These are phyloP conservation scores for Tolypocladium inflatum DNA, from an alignment of 2,329 filamentous ascomycete genomes.

Conservation along the genomic window DNA sequence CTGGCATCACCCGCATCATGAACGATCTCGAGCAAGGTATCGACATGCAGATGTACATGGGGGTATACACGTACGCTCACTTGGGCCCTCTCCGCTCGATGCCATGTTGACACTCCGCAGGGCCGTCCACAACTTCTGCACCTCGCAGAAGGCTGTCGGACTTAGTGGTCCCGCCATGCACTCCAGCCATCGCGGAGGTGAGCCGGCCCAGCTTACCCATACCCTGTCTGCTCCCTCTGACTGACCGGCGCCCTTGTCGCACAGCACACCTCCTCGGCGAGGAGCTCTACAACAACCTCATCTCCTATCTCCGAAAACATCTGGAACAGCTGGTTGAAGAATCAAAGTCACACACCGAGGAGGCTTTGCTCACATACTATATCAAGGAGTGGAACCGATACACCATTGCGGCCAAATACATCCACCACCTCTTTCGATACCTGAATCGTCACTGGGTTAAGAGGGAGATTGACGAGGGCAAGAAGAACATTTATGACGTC, in stretches of 20 bases:
- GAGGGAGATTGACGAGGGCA: constrained; percentile 95
- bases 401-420: constrained; percentile 91
- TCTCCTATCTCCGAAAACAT: constrained; percentile 72
- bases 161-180: constrained; percentile 33
- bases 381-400: constrained; percentile 96
- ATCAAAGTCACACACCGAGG: constrained; percentile 75
- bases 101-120: constrained; percentile 26
- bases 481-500: constrained; percentile 96
- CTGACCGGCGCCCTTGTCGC: neutral
- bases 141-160: constrained; percentile 86
- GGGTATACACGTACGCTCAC: constrained; percentile 70
- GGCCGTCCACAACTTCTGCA: constrained; percentile 98
- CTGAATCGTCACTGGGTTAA: constrained; percentile 99
- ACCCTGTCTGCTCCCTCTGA: neutral
- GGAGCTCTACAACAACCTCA: constrained; percentile 88
- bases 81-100: neutral
- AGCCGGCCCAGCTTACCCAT: constrained; percentile 4
- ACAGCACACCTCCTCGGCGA: constrained; percentile 88
- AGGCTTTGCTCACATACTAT: constrained; percentile 84
- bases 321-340: constrained; percentile 60
- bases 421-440: constrained; percentile 93
- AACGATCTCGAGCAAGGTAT: constrained; percentile 82
- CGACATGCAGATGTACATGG: constrained; percentile 96
- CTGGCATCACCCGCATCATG: constrained; percentile 89
- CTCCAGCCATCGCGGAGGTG: constrained; percentile 52